Conservation (phyloP, 345 rosid genomes). For the Capsella bursapastoris region DNA sequence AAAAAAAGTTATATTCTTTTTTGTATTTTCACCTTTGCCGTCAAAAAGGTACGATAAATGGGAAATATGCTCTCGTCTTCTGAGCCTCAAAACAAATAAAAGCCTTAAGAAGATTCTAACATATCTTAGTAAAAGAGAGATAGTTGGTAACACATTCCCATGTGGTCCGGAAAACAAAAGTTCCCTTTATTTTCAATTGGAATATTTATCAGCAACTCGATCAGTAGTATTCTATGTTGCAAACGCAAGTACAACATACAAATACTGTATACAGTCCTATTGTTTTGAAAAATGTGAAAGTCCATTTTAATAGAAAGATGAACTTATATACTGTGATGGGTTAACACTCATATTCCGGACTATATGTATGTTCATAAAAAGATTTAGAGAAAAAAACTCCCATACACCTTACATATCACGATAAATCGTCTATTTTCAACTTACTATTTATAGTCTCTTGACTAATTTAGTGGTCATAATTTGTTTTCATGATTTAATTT, state of each 20-base stretch:
- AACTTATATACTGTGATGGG: background rate
- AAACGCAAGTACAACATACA: background rate
- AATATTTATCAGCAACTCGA: background rate
- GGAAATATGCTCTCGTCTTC: conserved; percentile 45
- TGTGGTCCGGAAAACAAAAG: conserved; percentile 29
- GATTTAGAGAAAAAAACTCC: background rate
- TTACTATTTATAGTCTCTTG: background rate
- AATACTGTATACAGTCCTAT: background rate
- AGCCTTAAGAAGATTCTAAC: conserved; percentile 44
- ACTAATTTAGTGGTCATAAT: background rate
- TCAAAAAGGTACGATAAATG: conserved; percentile 45
- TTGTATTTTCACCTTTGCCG: conserved; percentile 27
- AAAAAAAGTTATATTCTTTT: conserved; percentile 40
- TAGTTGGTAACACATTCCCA: conserved; percentile 48
- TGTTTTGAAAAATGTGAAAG: background rate
- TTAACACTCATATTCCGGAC: background rate
- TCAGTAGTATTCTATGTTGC: background rate
- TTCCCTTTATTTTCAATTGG: background rate
- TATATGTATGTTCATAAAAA: background rate
- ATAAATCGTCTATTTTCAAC: background rate
- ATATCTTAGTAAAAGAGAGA: conserved; percentile 41
- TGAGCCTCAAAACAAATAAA: conserved; percentile 30
- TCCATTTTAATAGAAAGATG: background rate
- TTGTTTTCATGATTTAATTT: background rate
- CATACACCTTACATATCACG: background rate